Conservation (phyloP, 2,329 filamentous ascomycete genomes). For the Magnaporthales sp. region DNA sequence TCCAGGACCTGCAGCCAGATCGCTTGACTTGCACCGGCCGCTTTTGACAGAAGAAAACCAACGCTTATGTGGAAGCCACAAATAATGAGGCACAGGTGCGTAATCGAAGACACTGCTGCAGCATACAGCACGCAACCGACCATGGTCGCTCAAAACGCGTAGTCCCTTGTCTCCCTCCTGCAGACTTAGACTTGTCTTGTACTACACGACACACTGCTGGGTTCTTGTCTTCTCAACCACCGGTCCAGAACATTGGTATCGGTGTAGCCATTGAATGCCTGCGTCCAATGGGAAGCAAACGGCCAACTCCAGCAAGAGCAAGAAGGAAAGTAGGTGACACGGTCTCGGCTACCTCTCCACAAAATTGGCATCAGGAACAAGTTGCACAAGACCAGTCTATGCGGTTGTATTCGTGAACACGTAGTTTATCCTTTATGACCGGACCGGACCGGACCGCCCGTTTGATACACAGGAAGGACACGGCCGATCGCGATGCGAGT, state of each 20-base stretch:
- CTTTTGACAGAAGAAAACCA: too few species aligned
- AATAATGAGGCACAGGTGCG: not conserved
- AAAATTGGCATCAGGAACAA: not conserved
- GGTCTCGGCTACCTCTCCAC: not conserved
- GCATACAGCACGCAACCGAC: too few species aligned
- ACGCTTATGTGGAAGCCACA: too few species aligned
- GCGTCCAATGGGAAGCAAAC: not conserved
- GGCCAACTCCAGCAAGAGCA: not conserved
- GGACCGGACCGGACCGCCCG: not conserved
- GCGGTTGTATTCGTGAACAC: not conserved
- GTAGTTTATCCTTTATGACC: not conserved
- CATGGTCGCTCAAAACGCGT: not conserved
- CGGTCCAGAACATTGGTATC: not conserved
- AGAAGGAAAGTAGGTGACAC: not conserved
- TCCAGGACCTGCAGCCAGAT: too few species aligned
- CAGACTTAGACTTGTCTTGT: not conserved
- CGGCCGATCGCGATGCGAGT: not conserved
- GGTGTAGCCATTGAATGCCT: not conserved
- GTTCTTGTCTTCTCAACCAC: not conserved
- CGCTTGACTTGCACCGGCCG: too few species aligned
- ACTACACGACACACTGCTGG: not conserved
- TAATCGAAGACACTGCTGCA: not conserved
- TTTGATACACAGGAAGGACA: not conserved
- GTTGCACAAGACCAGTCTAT: not conserved
- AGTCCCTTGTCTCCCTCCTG: not conserved